Evolutionary conservation across 2,329 filamentous ascomycete genomes (phyloP).

Genomic region (Fusarium xyrophilum): DNA sequence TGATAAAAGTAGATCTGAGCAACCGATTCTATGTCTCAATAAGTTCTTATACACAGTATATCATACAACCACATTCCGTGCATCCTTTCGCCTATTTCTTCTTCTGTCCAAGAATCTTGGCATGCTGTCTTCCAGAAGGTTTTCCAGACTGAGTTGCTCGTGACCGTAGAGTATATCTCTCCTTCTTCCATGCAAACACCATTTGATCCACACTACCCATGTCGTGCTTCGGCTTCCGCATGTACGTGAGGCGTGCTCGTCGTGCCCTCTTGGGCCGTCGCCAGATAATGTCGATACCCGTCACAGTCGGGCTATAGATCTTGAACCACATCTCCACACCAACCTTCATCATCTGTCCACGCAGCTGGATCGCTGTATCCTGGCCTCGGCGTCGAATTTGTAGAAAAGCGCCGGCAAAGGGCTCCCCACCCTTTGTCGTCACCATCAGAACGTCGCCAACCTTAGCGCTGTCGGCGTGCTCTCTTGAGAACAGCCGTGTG

Average conservation of each 20-base stretch:
- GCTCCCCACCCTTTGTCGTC: slow-evolving; percentile 79
- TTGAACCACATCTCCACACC: slow-evolving; percentile 99
- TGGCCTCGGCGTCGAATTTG: slow-evolving; percentile 86
- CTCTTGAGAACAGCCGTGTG: slow-evolving; percentile 77
- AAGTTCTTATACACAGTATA: slow-evolving; percentile 39
- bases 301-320: slow-evolving; percentile 87
- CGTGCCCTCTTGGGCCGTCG: slow-evolving; percentile 82
- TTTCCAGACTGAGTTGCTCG: slow-evolving; percentile 43
- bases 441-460: slow-evolving; percentile 92
- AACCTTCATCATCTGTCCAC: slow-evolving; percentile 84
- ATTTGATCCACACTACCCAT: slow-evolving; percentile 84
- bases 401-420: slow-evolving; percentile 87
- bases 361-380: slow-evolving; percentile 85
- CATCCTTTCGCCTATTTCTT: slow-evolving; percentile 19
- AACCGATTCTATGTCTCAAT: slow-evolving; percentile 28
- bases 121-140: slow-evolving; percentile 18
- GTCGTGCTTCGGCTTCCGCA: slow-evolving; percentile 88
- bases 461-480: slow-evolving; percentile 79
- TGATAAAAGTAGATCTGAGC: neutral
- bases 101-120: slow-evolving; percentile 28
- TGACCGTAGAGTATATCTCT: slow-evolving; percentile 51
- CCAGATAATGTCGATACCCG: slow-evolving; percentile 93
- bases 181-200: slow-evolving; percentile 63
- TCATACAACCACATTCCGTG: slow-evolving; percentile 40
- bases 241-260: slow-evolving; percentile 86